Evolutionary conservation across 2,329 filamentous ascomycete genomes (phyloP), one percentile per base, ranked within the genome.

Genomic region (Nemania abortiva): DNA sequence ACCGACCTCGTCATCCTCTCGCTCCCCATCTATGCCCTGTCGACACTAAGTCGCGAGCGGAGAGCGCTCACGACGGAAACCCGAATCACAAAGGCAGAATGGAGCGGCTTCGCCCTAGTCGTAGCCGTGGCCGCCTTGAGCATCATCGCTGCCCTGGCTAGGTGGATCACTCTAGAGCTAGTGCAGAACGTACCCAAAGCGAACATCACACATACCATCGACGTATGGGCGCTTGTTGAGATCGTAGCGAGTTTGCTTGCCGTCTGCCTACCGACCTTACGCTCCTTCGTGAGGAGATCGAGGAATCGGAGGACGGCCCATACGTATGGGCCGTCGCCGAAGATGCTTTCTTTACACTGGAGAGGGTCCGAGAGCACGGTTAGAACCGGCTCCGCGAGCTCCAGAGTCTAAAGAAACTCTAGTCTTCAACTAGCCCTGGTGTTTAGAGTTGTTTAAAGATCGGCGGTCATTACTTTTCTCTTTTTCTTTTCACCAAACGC

Each of bases 181-280:
- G 73, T 75, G 2, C 70, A 66, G 22, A 60, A 69, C 20, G 74
- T 72, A 13, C 74, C 74, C 7, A 73, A 72, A 37, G 74, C 72
- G 2, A 65, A 75, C 34, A 74, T 75, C 50, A 75, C 73, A 1
- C 74, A 74, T 31, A 74, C 73, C 3, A 75, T 75, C 15, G 74
- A 75, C 10, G 73, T 74, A 5, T 75, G 74, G 74, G 74, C 73
- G 7, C 59, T 75, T 24, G 74, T 75, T 2, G 74, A 75, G 58
- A 75, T 75, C 52, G 74, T 74, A 34, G 71, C 74, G 1, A 74
- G 74, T 29, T 20, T 75, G 42, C 68, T 74, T 22, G 73, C 74
- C 11, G 73, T 73, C 22, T 74, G 72, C 34, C 52, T 75, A 50
- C 74, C 74, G 7, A 75, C 53, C 18, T 29, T 75, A 13, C 70